These are phyloP conservation scores for Ustilaginoidea virens DNA, from an alignment of 2,329 filamentous ascomycete genomes.

Conservation along the genomic window DNA sequence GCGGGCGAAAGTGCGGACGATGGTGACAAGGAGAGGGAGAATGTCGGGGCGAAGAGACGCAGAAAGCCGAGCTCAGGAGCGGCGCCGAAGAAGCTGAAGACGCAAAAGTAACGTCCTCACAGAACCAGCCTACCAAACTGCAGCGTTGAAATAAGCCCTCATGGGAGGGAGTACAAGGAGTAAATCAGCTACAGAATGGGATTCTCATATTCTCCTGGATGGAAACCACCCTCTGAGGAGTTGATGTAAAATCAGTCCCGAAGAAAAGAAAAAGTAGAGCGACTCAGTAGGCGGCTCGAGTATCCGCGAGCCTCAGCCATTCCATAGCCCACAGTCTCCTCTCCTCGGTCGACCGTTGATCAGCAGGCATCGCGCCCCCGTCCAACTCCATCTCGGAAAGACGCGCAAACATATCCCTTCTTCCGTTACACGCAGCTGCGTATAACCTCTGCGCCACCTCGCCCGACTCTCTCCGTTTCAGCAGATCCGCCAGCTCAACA, in stretches of 20 bases:
- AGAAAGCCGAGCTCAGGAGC: slow-evolving; percentile 5
- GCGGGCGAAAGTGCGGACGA: slow-evolving; percentile 18
- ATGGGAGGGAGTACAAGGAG: too few relatives aligned
- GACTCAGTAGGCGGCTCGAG: slow-evolving; percentile 10
- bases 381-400: slow-evolving; percentile 16
- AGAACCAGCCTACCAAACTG: too few relatives aligned
- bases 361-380: too few relatives aligned
- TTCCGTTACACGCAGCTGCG: slow-evolving; percentile 12
- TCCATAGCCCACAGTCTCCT: slow-evolving; percentile 17
- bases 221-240: too few relatives aligned
- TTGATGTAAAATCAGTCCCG: too few relatives aligned
- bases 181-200: too few relatives aligned
- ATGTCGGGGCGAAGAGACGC: slow-evolving; percentile 11
- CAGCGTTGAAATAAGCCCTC: too few relatives aligned
- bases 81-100: slow-evolving; percentile 13
- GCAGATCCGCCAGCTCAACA: slow-evolving; percentile 12
- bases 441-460: slow-evolving; percentile 13
- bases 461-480: slow-evolving; percentile 9
- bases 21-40: slow-evolving; percentile 10
- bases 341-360: too few relatives aligned
- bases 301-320: slow-evolving; percentile 17
- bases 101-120: slow-evolving; percentile 3
- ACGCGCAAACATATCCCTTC: slow-evolving; percentile 11
- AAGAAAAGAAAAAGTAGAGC: too few relatives aligned
- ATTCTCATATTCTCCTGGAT: too few relatives aligned